Base-by-base conservation (phyloP, 352 stramenopile species). In the Pythium coloratum region DNA sequence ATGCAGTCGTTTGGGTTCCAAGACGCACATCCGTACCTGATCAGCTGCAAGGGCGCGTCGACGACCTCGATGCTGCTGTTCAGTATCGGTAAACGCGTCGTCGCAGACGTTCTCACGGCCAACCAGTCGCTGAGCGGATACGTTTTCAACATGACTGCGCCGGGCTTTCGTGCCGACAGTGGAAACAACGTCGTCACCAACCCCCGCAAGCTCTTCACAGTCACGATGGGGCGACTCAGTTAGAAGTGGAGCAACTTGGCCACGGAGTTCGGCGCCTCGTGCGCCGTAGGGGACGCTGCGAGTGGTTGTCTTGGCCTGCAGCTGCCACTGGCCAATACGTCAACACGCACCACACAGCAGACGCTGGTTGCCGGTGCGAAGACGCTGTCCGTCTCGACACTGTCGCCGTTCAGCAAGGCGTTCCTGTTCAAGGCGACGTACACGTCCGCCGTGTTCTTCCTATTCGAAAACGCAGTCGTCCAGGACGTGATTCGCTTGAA, bases 161-260 rank as follows among this genome's bases (percentile, higher is more conserved):
- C n/a, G n/a, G n/a, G n/a, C n/a, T n/a, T 24, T 24, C 13, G 13
- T 24, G n/a, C n/a, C n/a, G n/a, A n/a, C n/a, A n/a, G n/a, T n/a
- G n/a, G n/a, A n/a, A n/a, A n/a, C 20, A 24, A 24, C 20, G 20
- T 24, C 20, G 20, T 24, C 20, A 58, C 51, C 7, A 71, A 66
- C 34, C 47, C 50, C n/a, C 46, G 64, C 38, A 71, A 66, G 26
- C 38, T 71, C 2, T 58, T 55, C 28, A 65, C 57, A 0, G 20
- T 24, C 20, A 24, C 20, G 20, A 24, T 24, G 20, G 20, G 20
- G 20, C 0, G 20, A 24, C 20, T 71, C 6, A 42, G 55, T 13
- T 71, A 57, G 56, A 28, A 47, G 44, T 56, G 30, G 3, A 16
- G n/a, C 33, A 30, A 71, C 16, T 42, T 71, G 8, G 34, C 56